Conservation (phyloP, 179 eudicot genomes). For the Silene vulgaris region DNA sequence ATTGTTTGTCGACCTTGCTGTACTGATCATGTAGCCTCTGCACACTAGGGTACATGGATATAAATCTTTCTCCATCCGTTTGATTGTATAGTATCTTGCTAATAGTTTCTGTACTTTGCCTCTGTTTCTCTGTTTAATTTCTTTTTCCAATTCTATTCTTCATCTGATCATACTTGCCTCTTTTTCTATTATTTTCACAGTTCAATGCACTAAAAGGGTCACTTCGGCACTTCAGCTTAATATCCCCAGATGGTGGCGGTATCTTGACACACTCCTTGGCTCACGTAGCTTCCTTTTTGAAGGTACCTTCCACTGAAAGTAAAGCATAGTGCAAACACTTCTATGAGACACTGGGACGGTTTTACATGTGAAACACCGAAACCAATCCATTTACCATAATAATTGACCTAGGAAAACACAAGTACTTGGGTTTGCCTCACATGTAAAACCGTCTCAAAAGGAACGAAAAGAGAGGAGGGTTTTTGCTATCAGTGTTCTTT, state of each 20-base stretch:
- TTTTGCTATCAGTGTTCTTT: background rate
- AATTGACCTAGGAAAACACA: background rate
- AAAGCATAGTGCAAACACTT: background rate
- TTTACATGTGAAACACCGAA: background rate
- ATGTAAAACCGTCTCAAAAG: too few species aligned
- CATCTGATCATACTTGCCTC: constrained; percentile 7
- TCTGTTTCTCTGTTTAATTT: background rate
- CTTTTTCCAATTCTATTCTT: background rate
- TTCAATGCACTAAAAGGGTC: constrained; percentile 67
- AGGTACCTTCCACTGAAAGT: constrained; percentile 37
- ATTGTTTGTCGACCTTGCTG: background rate
- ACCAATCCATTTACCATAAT: background rate
- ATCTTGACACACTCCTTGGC: constrained; percentile 85
- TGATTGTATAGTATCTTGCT: background rate
- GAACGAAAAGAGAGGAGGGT: too few species aligned
- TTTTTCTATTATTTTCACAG: constrained; percentile 35
- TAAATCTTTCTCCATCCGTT: background rate
- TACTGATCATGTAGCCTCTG: background rate
- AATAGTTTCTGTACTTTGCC: constrained; percentile 6
- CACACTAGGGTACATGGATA: background rate
- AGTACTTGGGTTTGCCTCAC: background rate
- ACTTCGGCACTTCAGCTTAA: constrained; percentile 81
- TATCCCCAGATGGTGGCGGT: constrained; percentile 90
- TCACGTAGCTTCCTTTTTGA: constrained; percentile 64
- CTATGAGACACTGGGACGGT: background rate